Conservation (phyloP, 2,329 filamentous ascomycete genomes). For the Dactylellina leptospora region DNA sequence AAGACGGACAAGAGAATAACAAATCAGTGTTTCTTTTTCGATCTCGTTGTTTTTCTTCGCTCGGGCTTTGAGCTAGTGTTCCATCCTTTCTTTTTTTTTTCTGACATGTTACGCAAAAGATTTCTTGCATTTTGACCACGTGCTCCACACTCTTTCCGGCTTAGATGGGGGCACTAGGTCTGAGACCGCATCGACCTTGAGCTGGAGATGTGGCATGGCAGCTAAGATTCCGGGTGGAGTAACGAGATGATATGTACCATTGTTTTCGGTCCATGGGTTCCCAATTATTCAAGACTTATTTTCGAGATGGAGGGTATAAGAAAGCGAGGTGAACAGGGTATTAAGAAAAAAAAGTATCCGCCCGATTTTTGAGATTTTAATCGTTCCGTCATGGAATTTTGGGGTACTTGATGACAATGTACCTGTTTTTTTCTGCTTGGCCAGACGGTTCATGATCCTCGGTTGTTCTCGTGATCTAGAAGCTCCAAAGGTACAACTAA, state of each 20-base stretch:
- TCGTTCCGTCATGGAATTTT: conserved; percentile 2
- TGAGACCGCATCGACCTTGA: neutral
- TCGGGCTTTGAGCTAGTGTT: conserved; percentile 1
- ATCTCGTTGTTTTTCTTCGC: conserved; percentile 14
- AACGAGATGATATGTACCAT: neutral
- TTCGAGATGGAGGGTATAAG: conserved; percentile 17
- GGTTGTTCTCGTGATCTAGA: conserved; percentile 46
- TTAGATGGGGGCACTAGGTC: conserved; percentile 9
- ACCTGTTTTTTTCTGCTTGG: neutral
- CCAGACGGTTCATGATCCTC: conserved; percentile 16
- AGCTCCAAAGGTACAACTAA: conserved; percentile 1
- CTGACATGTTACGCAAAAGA: conserved; percentile 51
- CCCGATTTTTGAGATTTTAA: conserved; percentile 14
- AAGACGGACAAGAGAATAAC: neutral
- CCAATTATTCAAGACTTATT: neutral
- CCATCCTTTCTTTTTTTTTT: neutral
- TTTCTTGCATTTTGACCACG: conserved; percentile 48
- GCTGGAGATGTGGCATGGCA: neutral
- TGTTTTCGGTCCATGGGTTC: conserved; percentile 17
- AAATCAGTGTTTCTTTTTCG: neutral
- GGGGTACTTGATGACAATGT: too few relatives aligned
- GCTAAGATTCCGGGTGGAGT: neutral
- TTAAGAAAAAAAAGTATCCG: too few relatives aligned
- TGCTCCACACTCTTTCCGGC: conserved; percentile 39
- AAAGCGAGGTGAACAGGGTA: conserved; percentile 1